Evolutionary conservation across 2,329 filamentous ascomycete genomes (phyloP).

Genomic region (Ceratocystiopsis minuta): DNA sequence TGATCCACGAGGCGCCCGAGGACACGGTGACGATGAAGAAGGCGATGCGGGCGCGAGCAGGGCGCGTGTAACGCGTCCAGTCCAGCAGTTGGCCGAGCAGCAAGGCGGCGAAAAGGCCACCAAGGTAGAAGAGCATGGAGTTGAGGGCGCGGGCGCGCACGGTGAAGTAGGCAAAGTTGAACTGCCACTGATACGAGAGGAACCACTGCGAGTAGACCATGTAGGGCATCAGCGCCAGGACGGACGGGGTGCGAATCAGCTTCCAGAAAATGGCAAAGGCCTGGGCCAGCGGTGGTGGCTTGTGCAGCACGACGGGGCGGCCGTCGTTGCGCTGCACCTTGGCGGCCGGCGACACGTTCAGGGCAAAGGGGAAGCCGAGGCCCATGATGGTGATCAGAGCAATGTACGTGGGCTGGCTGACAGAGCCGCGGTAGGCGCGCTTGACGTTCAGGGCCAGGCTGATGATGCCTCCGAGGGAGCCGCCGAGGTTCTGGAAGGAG

Average conservation of each 20-base stretch:
- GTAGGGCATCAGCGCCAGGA: slow-evolving; percentile 6
- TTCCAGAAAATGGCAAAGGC: slow-evolving; percentile 4
- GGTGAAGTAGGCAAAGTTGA: slow-evolving; percentile 10
- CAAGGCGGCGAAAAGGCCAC: slow-evolving; percentile 2
- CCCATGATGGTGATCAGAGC: slow-evolving; percentile 9
- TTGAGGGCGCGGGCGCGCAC: slow-evolving; percentile 7
- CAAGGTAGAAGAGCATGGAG: slow-evolving; percentile 4
- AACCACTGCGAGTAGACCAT: slow-evolving; percentile 6
- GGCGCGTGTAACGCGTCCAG: slow-evolving; percentile 3
- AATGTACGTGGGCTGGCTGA: slow-evolving; percentile 7
- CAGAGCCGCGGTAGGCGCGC: slow-evolving; percentile 4
- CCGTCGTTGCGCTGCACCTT: slow-evolving; percentile 7
- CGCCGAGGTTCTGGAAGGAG: slow-evolving; percentile 2
- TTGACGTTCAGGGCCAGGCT: slow-evolving; percentile 6
- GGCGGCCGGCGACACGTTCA: slow-evolving; percentile 2
- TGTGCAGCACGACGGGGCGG: slow-evolving; percentile 4
- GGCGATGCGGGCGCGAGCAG: slow-evolving; percentile 4
- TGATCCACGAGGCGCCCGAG: slow-evolving; percentile 6
- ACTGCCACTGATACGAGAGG: slow-evolving; percentile 9
- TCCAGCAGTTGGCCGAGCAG: slow-evolving; percentile 7
- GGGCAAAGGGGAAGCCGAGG: slow-evolving; percentile 7
- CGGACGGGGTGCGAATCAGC: slow-evolving; percentile 1
- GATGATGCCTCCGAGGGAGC: slow-evolving; percentile 8
- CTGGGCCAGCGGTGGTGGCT: not conserved
- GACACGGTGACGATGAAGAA: slow-evolving; percentile 4